These are phyloP conservation scores for Arachnomyces sp. DNA, from an alignment of 2,329 filamentous ascomycete genomes.

Conservation along the genomic window DNA sequence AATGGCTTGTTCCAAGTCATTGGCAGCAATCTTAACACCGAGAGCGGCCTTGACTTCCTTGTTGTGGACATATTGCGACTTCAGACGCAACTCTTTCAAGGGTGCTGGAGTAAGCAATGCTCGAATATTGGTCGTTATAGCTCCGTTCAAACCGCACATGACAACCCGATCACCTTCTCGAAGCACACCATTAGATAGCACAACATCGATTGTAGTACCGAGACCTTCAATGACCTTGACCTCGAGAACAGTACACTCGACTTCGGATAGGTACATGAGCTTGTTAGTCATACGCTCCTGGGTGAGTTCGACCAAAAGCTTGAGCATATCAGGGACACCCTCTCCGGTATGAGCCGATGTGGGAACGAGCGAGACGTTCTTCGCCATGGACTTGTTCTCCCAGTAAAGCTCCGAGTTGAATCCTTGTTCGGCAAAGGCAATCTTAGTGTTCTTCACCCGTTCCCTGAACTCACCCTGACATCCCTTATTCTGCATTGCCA, in stretches of 20 bases:
- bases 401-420: constrained; percentile 97
- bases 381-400: constrained; percentile 96
- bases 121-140: constrained; percentile 90
- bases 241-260: constrained; percentile 95
- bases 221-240: constrained; percentile 99
- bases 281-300: constrained; percentile 96
- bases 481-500: constrained; percentile 81
- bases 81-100: constrained; percentile 88
- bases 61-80: constrained; percentile 96
- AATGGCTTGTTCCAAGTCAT: constrained; percentile 91
- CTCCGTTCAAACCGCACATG: constrained; percentile 90
- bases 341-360: constrained; percentile 98
- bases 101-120: constrained; percentile 88
- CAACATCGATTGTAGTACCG: constrained; percentile 96
- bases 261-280: constrained; percentile 96
- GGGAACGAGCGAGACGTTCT: constrained; percentile 88
- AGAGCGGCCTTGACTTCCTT: constrained; percentile 98
- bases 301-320: constrained; percentile 82
- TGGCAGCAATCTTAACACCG: constrained; percentile 97
- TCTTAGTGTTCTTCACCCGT: constrained; percentile 80
- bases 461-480: constrained; percentile 93
- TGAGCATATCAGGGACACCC: constrained; percentile 97
- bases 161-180: constrained; percentile 92
- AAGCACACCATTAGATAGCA: constrained; percentile 90
- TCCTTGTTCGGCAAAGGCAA: constrained; percentile 90